Evolutionary conservation across 306 rosid genomes (phyloP), one percentile per base, ranked within the genome.

Genomic region (Inga leiocalycina): DNA sequence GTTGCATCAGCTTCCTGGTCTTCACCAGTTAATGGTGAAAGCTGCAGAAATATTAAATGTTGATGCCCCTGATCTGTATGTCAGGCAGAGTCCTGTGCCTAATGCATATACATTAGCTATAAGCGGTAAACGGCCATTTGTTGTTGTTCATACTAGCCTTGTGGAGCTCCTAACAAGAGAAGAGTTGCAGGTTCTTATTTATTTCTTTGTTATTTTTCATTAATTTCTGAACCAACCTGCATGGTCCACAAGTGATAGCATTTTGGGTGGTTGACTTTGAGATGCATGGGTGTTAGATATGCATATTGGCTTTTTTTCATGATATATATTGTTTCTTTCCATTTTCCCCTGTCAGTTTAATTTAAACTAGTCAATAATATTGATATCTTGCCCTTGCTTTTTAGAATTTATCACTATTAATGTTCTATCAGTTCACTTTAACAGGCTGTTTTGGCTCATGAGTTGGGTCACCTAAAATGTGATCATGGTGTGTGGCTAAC

Each of bases 401-500:
- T 56, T 27, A 64, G 79, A 61, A 45, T 37, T 74, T 69, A 56
- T 56, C 56, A 78, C 19, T 71, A 71, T 69, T 88, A 78, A 88
- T 79, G 79, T 84, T 30, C 80, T 15, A 61, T 69, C 64, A 81
- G 76, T 77, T 84, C 75, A 64, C 80, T 85, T 81, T 51, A 30
- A 51, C 85, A 94, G 99, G 97, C 97, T 86, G 99, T 94, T 90
- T 90, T 96, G 92, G 99, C 99, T 90, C 99, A 96, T 77, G 99
- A 96, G 83, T 85, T 96, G 91, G 99, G 98, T 66, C 98, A 96
- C 87, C 85, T 96, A 87, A 96, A 96, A 90, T 96, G 99, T 67
- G 97, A 93, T 86, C 99, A 94, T 86, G 99, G 99, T 75, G 90
- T 96, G 80, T 96, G 99, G 98, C 97, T 96, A 73, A 96, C 99